Percentiles rank a stretch among this genome's conserved stretches.
Evolutionary conservation across 192 early-diverging fungal species (phyloP).

Genomic region (Rhizophlyctis rosea): DNA sequence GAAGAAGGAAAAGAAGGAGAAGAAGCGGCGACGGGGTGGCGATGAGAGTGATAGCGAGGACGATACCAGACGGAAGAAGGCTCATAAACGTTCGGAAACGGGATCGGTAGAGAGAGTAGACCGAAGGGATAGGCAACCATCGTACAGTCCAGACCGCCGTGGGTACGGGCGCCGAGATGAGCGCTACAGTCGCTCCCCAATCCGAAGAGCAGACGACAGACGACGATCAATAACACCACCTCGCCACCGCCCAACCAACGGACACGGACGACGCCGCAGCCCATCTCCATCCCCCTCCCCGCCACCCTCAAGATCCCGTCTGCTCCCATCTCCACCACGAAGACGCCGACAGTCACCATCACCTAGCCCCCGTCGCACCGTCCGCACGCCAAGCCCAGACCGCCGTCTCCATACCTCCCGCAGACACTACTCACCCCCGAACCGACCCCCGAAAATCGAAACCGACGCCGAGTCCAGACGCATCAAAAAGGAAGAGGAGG

Average conservation of each 20-base stretch:
- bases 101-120: neutral
- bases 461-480: constrained; percentile 1
- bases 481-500: constrained; percentile 22
- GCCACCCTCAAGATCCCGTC: neutral
- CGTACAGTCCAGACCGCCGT: too few species aligned
- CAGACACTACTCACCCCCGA: neutral
- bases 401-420: neutral
- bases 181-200: neutral
- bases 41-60: constrained; percentile 20
- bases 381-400: neutral
- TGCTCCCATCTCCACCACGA: neutral
- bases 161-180: too few species aligned
- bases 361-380: neutral
- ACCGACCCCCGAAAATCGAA: neutral
- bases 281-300: neutral
- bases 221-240: neutral
- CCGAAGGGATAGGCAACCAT: constrained; percentile 9
- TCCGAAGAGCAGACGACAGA: neutral
- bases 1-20: constrained; percentile 47
- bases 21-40: constrained; percentile 29
- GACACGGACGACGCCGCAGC: neutral
- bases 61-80: constrained; percentile 1
- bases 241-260: neutral
- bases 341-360: neutral
- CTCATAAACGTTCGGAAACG: constrained; percentile 6